Percentiles rank a stretch among this genome's conserved stretches.
These are phyloP conservation scores for Starmera pachycereana DNA, from an alignment of 805 yeast species.

Conservation along the genomic window DNA sequence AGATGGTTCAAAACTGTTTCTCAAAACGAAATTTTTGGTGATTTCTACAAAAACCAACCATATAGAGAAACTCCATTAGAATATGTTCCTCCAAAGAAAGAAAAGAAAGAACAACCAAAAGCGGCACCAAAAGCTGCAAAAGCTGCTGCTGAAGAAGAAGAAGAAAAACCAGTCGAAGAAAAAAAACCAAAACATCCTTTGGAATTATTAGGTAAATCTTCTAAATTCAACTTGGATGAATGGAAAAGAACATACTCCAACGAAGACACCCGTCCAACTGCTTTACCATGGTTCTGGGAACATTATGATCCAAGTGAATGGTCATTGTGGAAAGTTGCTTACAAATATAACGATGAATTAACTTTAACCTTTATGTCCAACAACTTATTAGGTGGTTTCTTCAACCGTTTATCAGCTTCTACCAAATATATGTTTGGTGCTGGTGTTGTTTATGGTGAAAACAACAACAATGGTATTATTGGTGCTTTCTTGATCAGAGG, in stretches of 20 bases:
- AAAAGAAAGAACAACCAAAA: constrained; percentile 30
- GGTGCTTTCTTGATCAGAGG: constrained; percentile 96
- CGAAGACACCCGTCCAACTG: constrained; percentile 90
- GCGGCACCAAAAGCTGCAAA: constrained; percentile 29
- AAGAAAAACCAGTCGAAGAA: constrained; percentile 35
- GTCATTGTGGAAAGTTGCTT: constrained; percentile 91
- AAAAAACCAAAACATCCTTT: constrained; percentile 91
- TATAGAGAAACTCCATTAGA: constrained; percentile 59
- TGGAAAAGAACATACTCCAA: constrained; percentile 97
- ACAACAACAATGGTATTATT: constrained; percentile 94
- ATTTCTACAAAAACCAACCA: constrained; percentile 39
- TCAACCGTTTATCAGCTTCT: constrained; percentile 88
- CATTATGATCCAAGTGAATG: constrained; percentile 86
- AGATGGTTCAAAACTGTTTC: constrained; percentile 62
- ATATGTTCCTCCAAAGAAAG: constrained; percentile 66
- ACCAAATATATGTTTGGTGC: constrained; percentile 91
- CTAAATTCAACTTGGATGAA: constrained; percentile 66
- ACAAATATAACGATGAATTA: constrained; percentile 96
- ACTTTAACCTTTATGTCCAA: constrained; percentile 96
- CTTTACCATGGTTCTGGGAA: constrained; percentile 98
- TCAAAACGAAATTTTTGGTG: constrained; percentile 36
- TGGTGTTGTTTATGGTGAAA: constrained; percentile 94
- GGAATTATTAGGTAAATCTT: constrained; percentile 66
- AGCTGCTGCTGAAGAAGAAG: constrained; percentile 28
- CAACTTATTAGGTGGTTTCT: constrained; percentile 96